A percentile compares a stretch with the other conserved stretches of the same genome.
Evolutionary conservation across 345 rosid species (phyloP).

Genomic region (Viola odorata): DNA sequence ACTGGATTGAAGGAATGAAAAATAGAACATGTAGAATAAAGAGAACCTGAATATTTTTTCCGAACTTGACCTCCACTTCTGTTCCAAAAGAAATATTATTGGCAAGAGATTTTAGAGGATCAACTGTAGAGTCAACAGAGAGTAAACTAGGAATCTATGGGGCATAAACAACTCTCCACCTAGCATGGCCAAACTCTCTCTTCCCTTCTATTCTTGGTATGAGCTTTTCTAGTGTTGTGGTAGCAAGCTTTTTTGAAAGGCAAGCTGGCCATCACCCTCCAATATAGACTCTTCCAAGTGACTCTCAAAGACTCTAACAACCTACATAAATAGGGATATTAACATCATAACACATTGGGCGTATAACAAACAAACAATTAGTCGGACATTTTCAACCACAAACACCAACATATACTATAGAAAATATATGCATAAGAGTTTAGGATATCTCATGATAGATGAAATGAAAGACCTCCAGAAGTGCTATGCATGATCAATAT

Average conservation of each 20-base stretch:
- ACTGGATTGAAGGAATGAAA: neutral
- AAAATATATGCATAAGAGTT: no score
- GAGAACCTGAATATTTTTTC: slow-evolving; percentile 86
- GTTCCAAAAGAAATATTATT: slow-evolving; percentile 83
- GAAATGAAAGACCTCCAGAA: no score
- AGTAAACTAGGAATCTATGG: slow-evolving; percentile 97
- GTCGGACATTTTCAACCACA: slow-evolving; percentile 6
- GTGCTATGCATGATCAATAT: neutral
- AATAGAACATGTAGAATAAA: neutral
- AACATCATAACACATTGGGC: neutral
- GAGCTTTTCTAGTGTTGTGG: slow-evolving; percentile 82
- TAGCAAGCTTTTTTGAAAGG: slow-evolving; percentile 95
- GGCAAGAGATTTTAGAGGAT: slow-evolving; percentile 91
- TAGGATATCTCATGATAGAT: no score
- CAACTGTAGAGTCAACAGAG: slow-evolving; percentile 85
- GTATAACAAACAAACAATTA: neutral
- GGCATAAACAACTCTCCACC: slow-evolving; percentile 99
- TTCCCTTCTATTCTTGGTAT: slow-evolving; percentile 99
- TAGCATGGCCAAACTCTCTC: slow-evolving; percentile 90
- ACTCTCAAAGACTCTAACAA: slow-evolving; percentile 91
- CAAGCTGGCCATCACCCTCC: slow-evolving; percentile 96
- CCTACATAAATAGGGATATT: slow-evolving; percentile 38
- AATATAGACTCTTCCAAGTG: slow-evolving; percentile 93
- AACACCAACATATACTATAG: slow-evolving; percentile 4
- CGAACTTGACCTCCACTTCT: slow-evolving; percentile 94